Base-by-base conservation (phyloP, 345 rosid genomes). In the Gossypium ekmanianum region DNA sequence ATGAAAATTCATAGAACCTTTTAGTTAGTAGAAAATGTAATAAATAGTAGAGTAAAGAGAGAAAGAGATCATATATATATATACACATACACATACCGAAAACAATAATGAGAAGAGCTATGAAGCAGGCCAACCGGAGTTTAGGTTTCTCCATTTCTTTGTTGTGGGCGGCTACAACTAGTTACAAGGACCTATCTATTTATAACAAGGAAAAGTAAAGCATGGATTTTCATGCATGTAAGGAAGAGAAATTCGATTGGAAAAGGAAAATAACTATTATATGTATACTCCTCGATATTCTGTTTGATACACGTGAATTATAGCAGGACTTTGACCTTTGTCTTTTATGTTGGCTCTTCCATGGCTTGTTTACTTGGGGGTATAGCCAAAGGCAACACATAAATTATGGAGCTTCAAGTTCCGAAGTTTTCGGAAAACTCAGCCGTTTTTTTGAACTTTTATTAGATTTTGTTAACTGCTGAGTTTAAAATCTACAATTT, bases 71-170 rank as follows among this genome's bases (percentile, higher is more conserved):
- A 13, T 6, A 26, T 1, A 7, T 3, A 12, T 2, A 4, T 1
- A 56, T 56, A 18, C 1, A 20, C 6, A 2, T 0, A 24, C 13
- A 59, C 73, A 9, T 69, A 69, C 73, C 73, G 10, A 51, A 51
- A 3, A 44, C 58, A 51, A 29, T 4, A 16, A 51, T 27, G 73
- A 69, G 61, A 13, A 69, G 17, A 69, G 73, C 73, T 17, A 69
- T 27, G 61, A 69, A 69, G 61, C 45, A 69, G 29, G 61, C 45
- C 47, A 17, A 9, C 29, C 4, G 16, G 26, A 51, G 24, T 4
- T 22, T 51, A 51, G 61, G 17, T 10, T 51, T 69, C 73, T 69
- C 59, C 73, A 69, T 69, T 51, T 50, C 26, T 26, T 9, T 26
- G 7, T 44, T 67, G 44, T 18, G 68, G 68, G 44, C 20, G 68